phyloP scores from a whole-genome alignment of 192 early-diverging fungal species.

The Geranomyces variabilis region DNA sequence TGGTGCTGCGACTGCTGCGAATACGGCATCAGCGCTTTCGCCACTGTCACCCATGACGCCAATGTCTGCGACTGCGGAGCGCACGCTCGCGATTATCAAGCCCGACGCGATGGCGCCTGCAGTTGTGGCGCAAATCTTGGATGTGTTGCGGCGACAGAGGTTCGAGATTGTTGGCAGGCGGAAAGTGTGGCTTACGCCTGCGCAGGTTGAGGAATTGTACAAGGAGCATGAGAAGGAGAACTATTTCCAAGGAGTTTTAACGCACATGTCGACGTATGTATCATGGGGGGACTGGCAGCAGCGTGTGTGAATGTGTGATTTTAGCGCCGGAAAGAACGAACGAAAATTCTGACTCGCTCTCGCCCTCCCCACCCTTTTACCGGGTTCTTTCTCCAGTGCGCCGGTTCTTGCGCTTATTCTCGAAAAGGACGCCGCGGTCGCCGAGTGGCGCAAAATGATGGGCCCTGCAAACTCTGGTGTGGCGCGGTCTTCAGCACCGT shows the following conservation, averaged over 20 bases:
- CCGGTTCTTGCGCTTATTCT: slow-evolving; percentile 57
- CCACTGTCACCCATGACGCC: slow-evolving; percentile 24
- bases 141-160: slow-evolving; percentile 47
- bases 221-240: slow-evolving; percentile 52
- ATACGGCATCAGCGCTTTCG: not conserved
- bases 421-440: slow-evolving; percentile 52
- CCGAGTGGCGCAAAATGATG: slow-evolving; percentile 56
- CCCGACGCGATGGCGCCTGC: slow-evolving; percentile 62
- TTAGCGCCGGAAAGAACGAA: no score
- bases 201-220: slow-evolving; percentile 57
- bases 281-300: not conserved
- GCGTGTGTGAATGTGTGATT: not conserved
- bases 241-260: slow-evolving; percentile 50
- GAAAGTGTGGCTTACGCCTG: slow-evolving; percentile 56
- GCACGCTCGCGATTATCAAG: slow-evolving; percentile 63
- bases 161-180: slow-evolving; percentile 50
- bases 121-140: slow-evolving; percentile 50
- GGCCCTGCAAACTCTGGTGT: slow-evolving; percentile 53
- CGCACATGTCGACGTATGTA: slow-evolving; percentile 54
- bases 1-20: no score
- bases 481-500: slow-evolving; percentile 51
- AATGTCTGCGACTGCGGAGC: slow-evolving; percentile 35
- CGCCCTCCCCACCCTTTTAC: no score
- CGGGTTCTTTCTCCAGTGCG: slow-evolving; percentile 36
- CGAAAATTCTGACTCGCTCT: no score